These are phyloP conservation scores for Rhododendron griersonianum DNA, from an alignment of 148 eudicot species.

Conservation along the genomic window DNA sequence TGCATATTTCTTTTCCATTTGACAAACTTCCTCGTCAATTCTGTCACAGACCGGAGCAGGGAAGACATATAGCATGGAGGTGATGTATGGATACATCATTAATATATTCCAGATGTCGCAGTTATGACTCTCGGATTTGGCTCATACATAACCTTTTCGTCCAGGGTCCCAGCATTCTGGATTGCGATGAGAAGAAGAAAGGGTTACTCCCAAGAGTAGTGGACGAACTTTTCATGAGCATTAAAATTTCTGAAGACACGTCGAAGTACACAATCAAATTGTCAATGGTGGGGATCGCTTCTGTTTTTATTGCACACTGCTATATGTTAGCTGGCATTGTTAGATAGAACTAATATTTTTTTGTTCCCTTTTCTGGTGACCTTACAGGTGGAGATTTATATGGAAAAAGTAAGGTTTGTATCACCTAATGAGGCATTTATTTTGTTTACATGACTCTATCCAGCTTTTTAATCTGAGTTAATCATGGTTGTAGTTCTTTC, in stretches of 20 bases:
- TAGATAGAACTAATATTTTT: background rate
- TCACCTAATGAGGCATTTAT: constrained; percentile 1
- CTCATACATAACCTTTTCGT: constrained; percentile 5
- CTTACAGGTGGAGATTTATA: constrained; percentile 83
- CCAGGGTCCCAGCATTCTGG: constrained; percentile 71
- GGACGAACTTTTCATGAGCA: constrained; percentile 54
- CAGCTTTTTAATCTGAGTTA: background rate
- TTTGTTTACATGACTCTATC: background rate
- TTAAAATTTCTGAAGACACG: constrained; percentile 34
- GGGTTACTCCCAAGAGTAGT: constrained; percentile 83
- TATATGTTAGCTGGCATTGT: background rate
- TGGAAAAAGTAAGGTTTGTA: constrained; percentile 96
- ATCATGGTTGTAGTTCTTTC: constrained; percentile 11
- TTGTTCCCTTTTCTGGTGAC: background rate
- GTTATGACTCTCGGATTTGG: background rate
- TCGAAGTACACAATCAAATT: constrained; percentile 51
- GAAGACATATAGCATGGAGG: constrained; percentile 97
- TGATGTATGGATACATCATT: constrained; percentile 20
- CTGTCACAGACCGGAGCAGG: constrained; percentile 89
- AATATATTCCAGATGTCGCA: background rate
- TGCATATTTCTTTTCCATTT: background rate
- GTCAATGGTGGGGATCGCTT: constrained; percentile 58
- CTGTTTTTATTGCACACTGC: background rate
- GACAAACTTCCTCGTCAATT: constrained; percentile 3
- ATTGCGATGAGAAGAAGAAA: constrained; percentile 54